Conservation (phyloP, 257 asterid genomes). For the Handroanthus guayacan region DNA sequence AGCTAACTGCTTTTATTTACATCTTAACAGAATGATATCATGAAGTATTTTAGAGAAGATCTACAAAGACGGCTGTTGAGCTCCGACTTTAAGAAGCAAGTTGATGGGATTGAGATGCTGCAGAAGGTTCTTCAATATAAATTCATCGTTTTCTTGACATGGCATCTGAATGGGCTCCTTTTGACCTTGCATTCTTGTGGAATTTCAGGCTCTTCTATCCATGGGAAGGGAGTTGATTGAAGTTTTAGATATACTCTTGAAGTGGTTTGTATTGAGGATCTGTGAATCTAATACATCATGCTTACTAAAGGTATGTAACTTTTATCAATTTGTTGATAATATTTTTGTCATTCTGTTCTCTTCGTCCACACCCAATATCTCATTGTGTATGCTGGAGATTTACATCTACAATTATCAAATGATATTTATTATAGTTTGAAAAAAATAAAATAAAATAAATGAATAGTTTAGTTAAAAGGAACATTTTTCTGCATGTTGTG, state of each 20-base stretch:
- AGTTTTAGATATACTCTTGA: slow-evolving; percentile 86
- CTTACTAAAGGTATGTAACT: slow-evolving; percentile 70
- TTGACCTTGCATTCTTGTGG: slow-evolving; percentile 36
- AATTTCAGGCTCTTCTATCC: slow-evolving; percentile 83
- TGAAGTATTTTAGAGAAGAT: slow-evolving; percentile 95
- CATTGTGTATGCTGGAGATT: not conserved
- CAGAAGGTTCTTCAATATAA: slow-evolving; percentile 70
- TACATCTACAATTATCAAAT: not conserved
- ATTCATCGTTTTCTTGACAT: slow-evolving; percentile 14
- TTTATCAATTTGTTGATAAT: slow-evolving; percentile 10
- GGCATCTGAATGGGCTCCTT: slow-evolving; percentile 33
- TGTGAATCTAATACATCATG: slow-evolving; percentile 96
- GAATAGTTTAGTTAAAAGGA: not conserved
- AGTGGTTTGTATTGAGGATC: slow-evolving; percentile 92
- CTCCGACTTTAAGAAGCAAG: slow-evolving; percentile 94
- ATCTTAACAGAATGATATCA: slow-evolving; percentile 74
- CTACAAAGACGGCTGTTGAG: slow-evolving; percentile 86
- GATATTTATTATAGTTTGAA: not conserved
- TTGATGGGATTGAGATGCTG: slow-evolving; percentile 98
- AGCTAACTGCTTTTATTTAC: slow-evolving; percentile 24
- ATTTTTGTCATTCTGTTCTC: slow-evolving; percentile 3
- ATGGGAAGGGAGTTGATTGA: slow-evolving; percentile 76
- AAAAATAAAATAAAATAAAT: not conserved
- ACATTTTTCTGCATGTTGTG: not conserved
- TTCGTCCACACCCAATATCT: not conserved